Conservation (phyloP, 305 asterid genomes). For the Fraxinus platypoda region DNA sequence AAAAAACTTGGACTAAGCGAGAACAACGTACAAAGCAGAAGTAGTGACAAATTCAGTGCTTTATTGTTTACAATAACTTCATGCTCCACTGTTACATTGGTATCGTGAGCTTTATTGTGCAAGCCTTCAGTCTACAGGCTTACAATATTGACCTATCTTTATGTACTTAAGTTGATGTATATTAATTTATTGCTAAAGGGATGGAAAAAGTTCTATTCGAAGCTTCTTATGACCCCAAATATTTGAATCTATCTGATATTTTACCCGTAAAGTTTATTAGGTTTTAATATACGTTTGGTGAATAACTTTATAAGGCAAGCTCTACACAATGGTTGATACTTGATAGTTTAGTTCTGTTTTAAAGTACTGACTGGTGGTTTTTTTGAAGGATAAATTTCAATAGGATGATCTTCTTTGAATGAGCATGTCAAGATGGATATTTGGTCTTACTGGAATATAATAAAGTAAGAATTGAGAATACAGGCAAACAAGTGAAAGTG, state of each 20-base stretch:
- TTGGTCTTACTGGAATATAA: background rate
- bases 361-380: background rate
- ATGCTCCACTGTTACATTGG: background rate
- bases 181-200: background rate
- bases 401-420: background rate
- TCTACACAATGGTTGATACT: background rate
- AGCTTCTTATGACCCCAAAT: background rate
- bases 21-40: background rate
- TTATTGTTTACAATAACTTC: background rate
- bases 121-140: constrained; percentile 6
- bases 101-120: background rate
- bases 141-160: background rate
- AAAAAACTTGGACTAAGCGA: background rate
- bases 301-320: background rate
- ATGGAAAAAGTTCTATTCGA: background rate
- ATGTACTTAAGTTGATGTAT: background rate
- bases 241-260: background rate
- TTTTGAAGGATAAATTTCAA: background rate
- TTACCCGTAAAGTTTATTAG: background rate
- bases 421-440: background rate
- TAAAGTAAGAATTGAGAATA: background rate
- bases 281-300: background rate
- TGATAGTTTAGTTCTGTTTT: background rate
- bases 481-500: background rate
- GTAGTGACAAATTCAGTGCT: background rate